Evolutionary conservation across 805 yeast species (phyloP).

Genomic region (Candida chilensis): DNA sequence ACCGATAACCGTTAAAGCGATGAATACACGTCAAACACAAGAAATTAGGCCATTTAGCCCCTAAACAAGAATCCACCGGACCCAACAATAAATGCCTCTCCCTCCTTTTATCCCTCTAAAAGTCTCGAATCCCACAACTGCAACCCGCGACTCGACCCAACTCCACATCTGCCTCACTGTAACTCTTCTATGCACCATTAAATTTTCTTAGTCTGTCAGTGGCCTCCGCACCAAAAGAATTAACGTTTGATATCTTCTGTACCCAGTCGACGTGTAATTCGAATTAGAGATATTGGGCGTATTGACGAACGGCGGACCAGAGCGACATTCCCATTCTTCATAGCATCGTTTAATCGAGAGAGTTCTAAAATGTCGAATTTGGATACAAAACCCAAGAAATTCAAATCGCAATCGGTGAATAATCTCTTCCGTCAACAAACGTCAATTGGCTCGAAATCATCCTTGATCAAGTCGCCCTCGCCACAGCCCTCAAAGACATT

Average conservation of each 20-base stretch:
- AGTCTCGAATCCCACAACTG: too few relatives aligned
- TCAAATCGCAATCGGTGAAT: slow-evolving; percentile 15
- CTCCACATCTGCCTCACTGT: too few relatives aligned
- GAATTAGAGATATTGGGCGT: not conserved
- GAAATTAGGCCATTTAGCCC: too few relatives aligned
- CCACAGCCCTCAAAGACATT: not conserved
- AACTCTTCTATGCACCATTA: too few relatives aligned
- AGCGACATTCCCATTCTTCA: slow-evolving; percentile 1
- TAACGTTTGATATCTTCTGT: slow-evolving; percentile 1
- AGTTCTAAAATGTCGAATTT: too few relatives aligned
- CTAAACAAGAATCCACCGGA: too few relatives aligned
- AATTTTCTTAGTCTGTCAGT: slow-evolving; percentile 3
- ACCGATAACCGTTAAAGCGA: too few relatives aligned
- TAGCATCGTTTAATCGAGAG: slow-evolving; percentile 4
- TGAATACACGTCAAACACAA: too few relatives aligned
- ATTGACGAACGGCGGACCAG: not conserved
- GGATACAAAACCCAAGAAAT: slow-evolving; percentile 8
- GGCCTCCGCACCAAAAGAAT: slow-evolving; percentile 10
- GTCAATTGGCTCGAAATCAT: not conserved
- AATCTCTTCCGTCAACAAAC: slow-evolving; percentile 10
- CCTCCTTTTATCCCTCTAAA: too few relatives aligned
- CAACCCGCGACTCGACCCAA: too few relatives aligned
- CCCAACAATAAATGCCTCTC: too few relatives aligned
- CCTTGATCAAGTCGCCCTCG: not conserved
- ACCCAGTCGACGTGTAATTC: slow-evolving; percentile 1